These are phyloP conservation scores for Lachancea fermentati DNA, from an alignment of 805 yeast genomes.

Conservation along the genomic window DNA sequence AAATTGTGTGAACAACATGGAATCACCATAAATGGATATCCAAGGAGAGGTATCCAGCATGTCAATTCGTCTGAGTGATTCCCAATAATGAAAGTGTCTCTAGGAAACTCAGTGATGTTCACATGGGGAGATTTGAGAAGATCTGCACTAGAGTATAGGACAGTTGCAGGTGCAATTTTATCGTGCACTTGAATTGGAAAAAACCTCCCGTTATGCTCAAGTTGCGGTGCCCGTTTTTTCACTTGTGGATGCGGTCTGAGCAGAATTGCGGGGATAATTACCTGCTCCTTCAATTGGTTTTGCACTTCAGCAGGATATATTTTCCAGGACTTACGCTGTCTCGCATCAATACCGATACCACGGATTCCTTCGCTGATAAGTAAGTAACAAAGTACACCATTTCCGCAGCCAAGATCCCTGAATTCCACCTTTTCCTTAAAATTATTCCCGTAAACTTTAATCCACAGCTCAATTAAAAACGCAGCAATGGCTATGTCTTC, in stretches of 20 bases:
- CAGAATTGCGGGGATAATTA: slow-evolving; percentile 72
- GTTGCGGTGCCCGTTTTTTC: slow-evolving; percentile 45
- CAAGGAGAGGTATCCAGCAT: slow-evolving; percentile 88
- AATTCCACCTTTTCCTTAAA: slow-evolving; percentile 46
- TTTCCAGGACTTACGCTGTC: slow-evolving; percentile 84
- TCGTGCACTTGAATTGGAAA: slow-evolving; percentile 37
- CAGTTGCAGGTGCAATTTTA: slow-evolving; percentile 40
- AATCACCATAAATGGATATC: slow-evolving; percentile 82
- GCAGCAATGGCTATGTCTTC: slow-evolving; percentile 97
- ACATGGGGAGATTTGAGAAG: slow-evolving; percentile 48
- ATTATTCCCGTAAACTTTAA: slow-evolving; percentile 38
- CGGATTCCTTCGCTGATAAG: slow-evolving; percentile 70
- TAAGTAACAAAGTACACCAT: slow-evolving; percentile 78
- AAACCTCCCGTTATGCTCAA: slow-evolving; percentile 55
- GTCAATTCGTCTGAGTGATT: slow-evolving; percentile 95
- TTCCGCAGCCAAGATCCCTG: slow-evolving; percentile 92
- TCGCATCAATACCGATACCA: slow-evolving; percentile 86
- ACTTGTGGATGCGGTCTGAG: slow-evolving; percentile 66
- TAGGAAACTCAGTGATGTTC: slow-evolving; percentile 60
- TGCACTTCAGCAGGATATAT: slow-evolving; percentile 65
- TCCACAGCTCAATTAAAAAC: slow-evolving; percentile 84
- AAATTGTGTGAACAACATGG: slow-evolving; percentile 94
- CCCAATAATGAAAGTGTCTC: slow-evolving; percentile 78
- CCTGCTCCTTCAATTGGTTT: slow-evolving; percentile 59
- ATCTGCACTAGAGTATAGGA: slow-evolving; percentile 33